Percentiles rank a stretch among this genome's conserved stretches.
Evolutionary conservation across 768 basidiomycete species (phyloP).

Genomic region (Neoboletus magnificus): DNA sequence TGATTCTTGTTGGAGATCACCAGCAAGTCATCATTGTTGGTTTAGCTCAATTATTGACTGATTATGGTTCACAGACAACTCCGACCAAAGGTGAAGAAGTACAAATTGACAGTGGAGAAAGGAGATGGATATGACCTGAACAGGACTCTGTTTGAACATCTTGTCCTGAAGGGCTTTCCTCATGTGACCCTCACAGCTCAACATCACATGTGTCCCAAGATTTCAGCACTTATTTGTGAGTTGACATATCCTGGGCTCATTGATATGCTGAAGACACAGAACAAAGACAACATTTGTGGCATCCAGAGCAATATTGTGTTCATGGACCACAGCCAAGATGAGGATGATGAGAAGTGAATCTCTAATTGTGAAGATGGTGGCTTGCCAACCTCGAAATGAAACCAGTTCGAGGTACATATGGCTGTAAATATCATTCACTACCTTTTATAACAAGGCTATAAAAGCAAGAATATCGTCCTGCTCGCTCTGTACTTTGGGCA

Average conservation of each 20-base stretch:
- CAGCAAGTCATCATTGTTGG: constrained; percentile 44
- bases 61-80: constrained; percentile 47
- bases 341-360: constrained; percentile 44
- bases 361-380: constrained; percentile 46
- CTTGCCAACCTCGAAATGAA: constrained; percentile 56
- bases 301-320: constrained; percentile 57
- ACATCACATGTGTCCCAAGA: constrained; percentile 75
- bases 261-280: constrained; percentile 49
- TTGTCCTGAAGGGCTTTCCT: constrained; percentile 59
- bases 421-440: constrained; percentile 63
- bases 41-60: background rate
- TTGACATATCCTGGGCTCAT: constrained; percentile 64
- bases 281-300: constrained; percentile 52
- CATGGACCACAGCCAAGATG: constrained; percentile 53
- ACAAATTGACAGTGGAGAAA: constrained; percentile 62
- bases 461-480: constrained; percentile 56
- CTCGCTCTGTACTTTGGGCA: constrained; percentile 72
- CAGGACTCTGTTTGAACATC: constrained; percentile 63
- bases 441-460: constrained; percentile 65
- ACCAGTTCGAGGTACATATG: constrained; percentile 58
- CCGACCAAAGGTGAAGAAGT: constrained; percentile 69
- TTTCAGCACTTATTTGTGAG: constrained; percentile 55
- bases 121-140: constrained; percentile 67
- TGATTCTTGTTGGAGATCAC: constrained; percentile 72
- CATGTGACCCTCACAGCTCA: constrained; percentile 54